A percentile compares a stretch with the other conserved stretches of the same genome.
These are phyloP conservation scores for Venturiaceae sp. DNA, from an alignment of 2,329 filamentous ascomycete genomes.

Conservation along the genomic window DNA sequence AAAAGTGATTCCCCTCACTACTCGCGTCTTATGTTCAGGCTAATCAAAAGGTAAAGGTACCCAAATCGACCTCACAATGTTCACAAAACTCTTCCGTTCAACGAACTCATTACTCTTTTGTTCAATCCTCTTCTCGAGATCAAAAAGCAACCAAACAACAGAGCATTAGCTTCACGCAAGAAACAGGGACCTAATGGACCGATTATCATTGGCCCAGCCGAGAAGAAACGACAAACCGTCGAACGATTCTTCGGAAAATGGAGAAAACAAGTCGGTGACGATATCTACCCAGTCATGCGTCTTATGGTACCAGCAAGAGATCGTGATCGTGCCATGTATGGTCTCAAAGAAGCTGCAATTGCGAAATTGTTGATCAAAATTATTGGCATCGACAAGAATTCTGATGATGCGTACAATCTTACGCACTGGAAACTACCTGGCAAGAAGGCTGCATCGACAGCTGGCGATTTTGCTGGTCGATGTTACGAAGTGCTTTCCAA, in stretches of 20 bases:
- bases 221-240: slow-evolving; percentile 72
- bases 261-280: slow-evolving; percentile 79
- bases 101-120: slow-evolving; percentile 63
- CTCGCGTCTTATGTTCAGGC: not conserved
- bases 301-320: slow-evolving; percentile 91
- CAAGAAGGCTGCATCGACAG: slow-evolving; percentile 53
- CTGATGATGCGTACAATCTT: slow-evolving; percentile 76
- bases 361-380: slow-evolving; percentile 85
- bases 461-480: slow-evolving; percentile 85
- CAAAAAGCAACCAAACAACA: slow-evolving; percentile 56
- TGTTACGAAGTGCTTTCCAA: slow-evolving; percentile 84
- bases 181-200: slow-evolving; percentile 52
- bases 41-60: slow-evolving; percentile 44
- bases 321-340: slow-evolving; percentile 83
- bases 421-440: slow-evolving; percentile 89
- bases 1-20: slow-evolving; percentile 29
- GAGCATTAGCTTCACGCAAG: slow-evolving; percentile 43
- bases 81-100: slow-evolving; percentile 70
- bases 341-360: slow-evolving; percentile 85
- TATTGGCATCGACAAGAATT: slow-evolving; percentile 84
- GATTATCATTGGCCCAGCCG: slow-evolving; percentile 57
- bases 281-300: slow-evolving; percentile 87
- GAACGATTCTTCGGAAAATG: slow-evolving; percentile 78
- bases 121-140: slow-evolving; percentile 77
- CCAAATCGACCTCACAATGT: slow-evolving; percentile 76